These are phyloP conservation scores for Didymella pomorum DNA, from an alignment of 2,329 filamentous ascomycete species.

Conservation along the genomic window DNA sequence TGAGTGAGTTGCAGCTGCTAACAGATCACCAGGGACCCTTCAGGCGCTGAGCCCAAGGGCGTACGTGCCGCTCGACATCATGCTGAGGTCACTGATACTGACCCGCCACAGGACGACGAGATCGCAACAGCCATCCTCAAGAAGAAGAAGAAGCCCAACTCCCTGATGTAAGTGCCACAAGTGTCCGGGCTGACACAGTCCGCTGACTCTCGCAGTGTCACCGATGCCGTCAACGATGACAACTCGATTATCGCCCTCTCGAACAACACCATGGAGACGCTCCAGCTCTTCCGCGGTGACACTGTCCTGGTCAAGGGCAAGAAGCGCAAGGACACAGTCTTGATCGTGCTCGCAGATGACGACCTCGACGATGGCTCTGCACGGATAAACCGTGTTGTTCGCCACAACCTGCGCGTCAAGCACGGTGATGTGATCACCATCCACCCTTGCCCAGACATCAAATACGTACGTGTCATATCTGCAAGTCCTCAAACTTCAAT, in stretches of 20 bases:
- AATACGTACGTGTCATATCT: conserved; percentile 78
- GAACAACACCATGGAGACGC: conserved; percentile 97
- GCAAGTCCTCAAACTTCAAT: neutral
- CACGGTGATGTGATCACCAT: conserved; percentile 98
- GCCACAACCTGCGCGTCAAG: conserved; percentile 98
- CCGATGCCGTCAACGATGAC: conserved; percentile 98
- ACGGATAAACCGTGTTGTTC: conserved; percentile 97
- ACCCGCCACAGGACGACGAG: conserved; percentile 75
- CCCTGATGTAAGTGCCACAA: conserved; percentile 77
- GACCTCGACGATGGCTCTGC: conserved; percentile 97
- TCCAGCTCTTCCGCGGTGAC: conserved; percentile 98
- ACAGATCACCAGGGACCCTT: conserved; percentile 74
- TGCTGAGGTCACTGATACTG: conserved; percentile 35
- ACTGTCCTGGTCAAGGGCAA: conserved; percentile 98
- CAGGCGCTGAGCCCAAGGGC: conserved; percentile 84
- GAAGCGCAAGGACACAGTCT: conserved; percentile 98
- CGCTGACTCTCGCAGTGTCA: conserved; percentile 72
- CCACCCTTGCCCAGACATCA: conserved; percentile 98
- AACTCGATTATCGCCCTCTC: conserved; percentile 99
- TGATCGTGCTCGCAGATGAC: conserved; percentile 97
- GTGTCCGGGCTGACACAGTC: neutral
- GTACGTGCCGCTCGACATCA: conserved; percentile 57
- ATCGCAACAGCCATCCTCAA: conserved; percentile 96
- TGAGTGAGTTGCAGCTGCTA: conserved; percentile 45
- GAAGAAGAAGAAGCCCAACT: conserved; percentile 99